A percentile compares a stretch with the other conserved stretches of the same genome.
phyloP scores from a whole-genome alignment of 148 eudicot species.

The Nyssa sinensis region DNA sequence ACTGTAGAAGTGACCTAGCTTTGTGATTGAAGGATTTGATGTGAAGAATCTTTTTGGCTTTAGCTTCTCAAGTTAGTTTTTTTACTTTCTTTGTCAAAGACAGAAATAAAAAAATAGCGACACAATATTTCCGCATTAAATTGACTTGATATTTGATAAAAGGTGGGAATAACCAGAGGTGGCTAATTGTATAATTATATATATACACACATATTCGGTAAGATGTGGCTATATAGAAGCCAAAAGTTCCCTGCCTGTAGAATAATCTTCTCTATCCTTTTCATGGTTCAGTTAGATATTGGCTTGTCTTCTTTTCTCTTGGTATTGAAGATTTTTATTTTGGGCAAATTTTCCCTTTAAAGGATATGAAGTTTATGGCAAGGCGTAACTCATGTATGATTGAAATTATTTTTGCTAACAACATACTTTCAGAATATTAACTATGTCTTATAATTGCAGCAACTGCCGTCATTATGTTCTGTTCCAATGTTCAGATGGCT shows the following conservation, averaged over 20 bases:
- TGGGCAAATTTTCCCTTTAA: neutral
- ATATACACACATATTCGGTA: no score
- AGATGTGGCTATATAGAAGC: neutral
- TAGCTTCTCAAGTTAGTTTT: neutral
- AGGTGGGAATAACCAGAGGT: no score
- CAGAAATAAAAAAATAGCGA: no score
- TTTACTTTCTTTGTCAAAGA: neutral
- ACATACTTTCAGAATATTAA: conserved; percentile 1
- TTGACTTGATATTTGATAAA: no score
- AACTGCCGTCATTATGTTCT: conserved; percentile 59
- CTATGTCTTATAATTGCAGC: conserved; percentile 40
- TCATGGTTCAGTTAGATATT: neutral
- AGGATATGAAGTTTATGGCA: neutral
- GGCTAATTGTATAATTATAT: no score
- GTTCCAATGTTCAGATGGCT: conserved; percentile 76
- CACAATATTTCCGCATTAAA: no score
- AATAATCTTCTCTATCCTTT: neutral
- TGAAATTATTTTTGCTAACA: neutral
- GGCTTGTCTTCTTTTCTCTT: neutral
- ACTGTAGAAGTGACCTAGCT: no score
- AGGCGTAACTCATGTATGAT: neutral
- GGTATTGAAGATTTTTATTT: neutral
- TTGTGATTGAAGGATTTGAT: neutral
- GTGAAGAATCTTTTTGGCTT: no score
- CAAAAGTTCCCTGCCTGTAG: neutral